Evolutionary conservation across 495 filamentous ascomycete genomes (phyloP).

Genomic region (Copromyces sp.): DNA sequence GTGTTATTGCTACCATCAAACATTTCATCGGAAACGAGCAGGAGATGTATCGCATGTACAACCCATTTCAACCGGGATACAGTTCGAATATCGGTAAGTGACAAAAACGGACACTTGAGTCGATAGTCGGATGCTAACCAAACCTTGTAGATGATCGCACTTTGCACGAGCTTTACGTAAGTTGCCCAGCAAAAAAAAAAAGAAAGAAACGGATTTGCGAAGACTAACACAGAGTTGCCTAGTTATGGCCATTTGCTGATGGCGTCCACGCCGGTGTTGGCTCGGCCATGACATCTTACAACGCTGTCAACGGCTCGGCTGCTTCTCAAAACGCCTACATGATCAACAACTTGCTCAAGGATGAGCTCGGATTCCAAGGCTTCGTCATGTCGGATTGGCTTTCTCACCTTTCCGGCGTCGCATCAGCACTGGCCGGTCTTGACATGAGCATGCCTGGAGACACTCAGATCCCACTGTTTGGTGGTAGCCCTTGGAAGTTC

Average conservation of each 20-base stretch:
- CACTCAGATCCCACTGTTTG: slow-evolving; percentile 47
- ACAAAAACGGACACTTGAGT: neutral
- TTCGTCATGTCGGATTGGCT: slow-evolving; percentile 70
- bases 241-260: slow-evolving; percentile 67
- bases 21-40: slow-evolving; percentile 69
- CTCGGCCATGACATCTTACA: slow-evolving; percentile 63
- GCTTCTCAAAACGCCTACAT: slow-evolving; percentile 62
- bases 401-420: slow-evolving; percentile 63
- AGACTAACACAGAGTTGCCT: neutral
- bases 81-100: slow-evolving; percentile 42
- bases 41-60: slow-evolving; percentile 61
- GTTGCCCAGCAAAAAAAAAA: neutral
- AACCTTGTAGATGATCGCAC: slow-evolving; percentile 57
- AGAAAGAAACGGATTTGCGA: neutral
- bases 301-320: slow-evolving; percentile 65
- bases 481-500: slow-evolving; percentile 56
- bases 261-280: slow-evolving; percentile 60
- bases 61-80: slow-evolving; percentile 45
- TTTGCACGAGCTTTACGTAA: slow-evolving; percentile 59
- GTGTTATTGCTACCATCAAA: slow-evolving; percentile 63
- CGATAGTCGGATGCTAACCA: neutral
- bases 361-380: slow-evolving; percentile 72
- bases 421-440: slow-evolving; percentile 60
- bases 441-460: slow-evolving; percentile 75
- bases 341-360: slow-evolving; percentile 60